A percentile compares a stretch with the other conserved stretches of the same genome.
phyloP scores from a whole-genome alignment of 2,329 filamentous ascomycete genomes.

The Penicillium paneum region DNA sequence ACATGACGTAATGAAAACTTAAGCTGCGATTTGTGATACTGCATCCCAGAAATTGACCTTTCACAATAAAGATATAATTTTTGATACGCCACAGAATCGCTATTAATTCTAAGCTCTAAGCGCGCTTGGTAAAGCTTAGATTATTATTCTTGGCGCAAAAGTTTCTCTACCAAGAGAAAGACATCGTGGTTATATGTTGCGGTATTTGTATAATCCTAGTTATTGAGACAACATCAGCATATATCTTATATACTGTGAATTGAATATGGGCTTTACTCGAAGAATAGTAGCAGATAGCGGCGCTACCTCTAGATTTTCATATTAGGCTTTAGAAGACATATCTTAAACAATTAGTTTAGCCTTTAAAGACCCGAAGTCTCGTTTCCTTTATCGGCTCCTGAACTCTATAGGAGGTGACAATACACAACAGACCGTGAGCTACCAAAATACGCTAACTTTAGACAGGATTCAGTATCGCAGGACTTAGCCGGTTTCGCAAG shows the following conservation, averaged over 20 bases:
- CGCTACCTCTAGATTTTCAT: background rate
- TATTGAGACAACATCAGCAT: background rate
- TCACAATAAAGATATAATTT: background rate
- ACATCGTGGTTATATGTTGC: background rate
- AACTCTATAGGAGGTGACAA: background rate
- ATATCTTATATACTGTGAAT: background rate
- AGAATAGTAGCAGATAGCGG: background rate
- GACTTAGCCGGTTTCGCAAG: background rate
- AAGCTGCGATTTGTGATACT: conserved; percentile 1
- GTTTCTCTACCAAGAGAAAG: background rate
- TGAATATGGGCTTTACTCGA: background rate
- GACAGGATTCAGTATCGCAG: background rate
- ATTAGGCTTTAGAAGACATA: background rate
- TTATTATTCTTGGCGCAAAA: background rate
- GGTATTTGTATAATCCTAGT: background rate
- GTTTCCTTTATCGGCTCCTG: background rate
- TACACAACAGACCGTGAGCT: background rate
- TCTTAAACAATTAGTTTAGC: background rate
- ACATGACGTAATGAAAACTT: background rate
- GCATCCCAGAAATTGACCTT: background rate
- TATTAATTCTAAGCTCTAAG: background rate
- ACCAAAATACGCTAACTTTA: too few relatives aligned
- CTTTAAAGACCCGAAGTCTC: background rate
- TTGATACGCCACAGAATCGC: background rate
- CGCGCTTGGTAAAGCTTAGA: background rate